Percentiles rank a stretch among this genome's conserved stretches.
These are phyloP conservation scores for Blastomyces gilchristii DNA, from an alignment of 2,329 filamentous ascomycete genomes.

Conservation along the genomic window DNA sequence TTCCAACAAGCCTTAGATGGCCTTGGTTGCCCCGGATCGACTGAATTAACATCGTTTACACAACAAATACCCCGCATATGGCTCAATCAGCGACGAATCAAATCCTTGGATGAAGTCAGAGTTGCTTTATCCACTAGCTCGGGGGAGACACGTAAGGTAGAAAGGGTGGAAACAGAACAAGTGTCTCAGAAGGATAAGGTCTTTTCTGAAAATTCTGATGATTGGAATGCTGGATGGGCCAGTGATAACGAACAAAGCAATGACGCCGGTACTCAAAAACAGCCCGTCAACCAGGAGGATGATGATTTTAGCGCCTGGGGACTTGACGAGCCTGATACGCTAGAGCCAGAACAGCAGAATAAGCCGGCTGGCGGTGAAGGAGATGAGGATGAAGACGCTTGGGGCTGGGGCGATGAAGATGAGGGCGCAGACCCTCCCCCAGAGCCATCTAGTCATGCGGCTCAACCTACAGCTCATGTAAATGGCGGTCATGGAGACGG, in stretches of 20 bases:
- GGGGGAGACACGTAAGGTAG: slow-evolving; percentile 58
- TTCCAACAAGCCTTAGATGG: slow-evolving; percentile 56
- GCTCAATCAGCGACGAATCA: slow-evolving; percentile 74
- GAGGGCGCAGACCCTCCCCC: slow-evolving; percentile 17
- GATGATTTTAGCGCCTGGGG: slow-evolving; percentile 43
- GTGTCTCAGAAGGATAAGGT: slow-evolving; percentile 60
- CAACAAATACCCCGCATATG: slow-evolving; percentile 70
- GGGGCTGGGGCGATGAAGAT: slow-evolving; percentile 73
- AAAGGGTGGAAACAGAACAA: slow-evolving; percentile 74
- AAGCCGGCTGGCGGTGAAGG: slow-evolving; percentile 14
- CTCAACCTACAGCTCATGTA: slow-evolving; percentile 18
- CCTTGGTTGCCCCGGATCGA: slow-evolving; percentile 52
- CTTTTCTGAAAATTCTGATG: slow-evolving; percentile 49
- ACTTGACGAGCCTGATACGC: slow-evolving; percentile 33
- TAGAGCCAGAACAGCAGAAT: slow-evolving; percentile 4
- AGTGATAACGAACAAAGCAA: slow-evolving; percentile 42
- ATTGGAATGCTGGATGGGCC: slow-evolving; percentile 72
- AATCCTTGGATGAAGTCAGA: slow-evolving; percentile 64
- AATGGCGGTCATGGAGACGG: slow-evolving; percentile 15
- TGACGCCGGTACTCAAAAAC: slow-evolving; percentile 13
- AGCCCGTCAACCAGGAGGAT: slow-evolving; percentile 25
- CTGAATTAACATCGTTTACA: slow-evolving; percentile 66
- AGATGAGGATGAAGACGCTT: slow-evolving; percentile 51
- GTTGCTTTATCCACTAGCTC: slow-evolving; percentile 57
- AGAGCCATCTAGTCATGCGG: slow-evolving; percentile 14